phyloP scores from a whole-genome alignment of 2,329 filamentous ascomycete species.

The Colletotrichum karsti region DNA sequence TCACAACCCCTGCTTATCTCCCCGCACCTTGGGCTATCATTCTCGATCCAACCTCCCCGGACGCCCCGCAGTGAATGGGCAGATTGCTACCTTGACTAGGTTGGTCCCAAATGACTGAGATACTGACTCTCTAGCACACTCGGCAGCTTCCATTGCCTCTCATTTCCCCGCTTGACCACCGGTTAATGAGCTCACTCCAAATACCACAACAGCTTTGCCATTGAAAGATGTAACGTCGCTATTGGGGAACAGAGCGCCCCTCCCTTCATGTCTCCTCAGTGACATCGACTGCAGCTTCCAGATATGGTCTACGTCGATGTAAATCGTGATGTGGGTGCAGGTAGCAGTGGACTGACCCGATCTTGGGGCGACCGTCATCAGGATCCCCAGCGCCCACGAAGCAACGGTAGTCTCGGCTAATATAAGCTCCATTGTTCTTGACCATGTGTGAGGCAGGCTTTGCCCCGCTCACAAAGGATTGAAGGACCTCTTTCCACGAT shows the following conservation, averaged over 20 bases:
- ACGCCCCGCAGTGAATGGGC: not conserved
- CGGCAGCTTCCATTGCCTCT: not conserved
- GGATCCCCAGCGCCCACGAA: not conserved
- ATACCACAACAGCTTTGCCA: not conserved
- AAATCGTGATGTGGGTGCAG: not conserved
- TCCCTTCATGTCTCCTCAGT: not conserved
- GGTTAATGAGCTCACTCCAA: not conserved
- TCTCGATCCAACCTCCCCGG: not conserved
- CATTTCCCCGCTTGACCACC: not conserved
- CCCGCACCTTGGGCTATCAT: not conserved
- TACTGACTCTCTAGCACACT: not conserved
- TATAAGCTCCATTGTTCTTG: slow-evolving; percentile 4
- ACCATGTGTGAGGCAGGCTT: not conserved
- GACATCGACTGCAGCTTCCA: not conserved
- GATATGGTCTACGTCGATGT: not conserved
- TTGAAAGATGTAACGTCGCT: slow-evolving; percentile 22
- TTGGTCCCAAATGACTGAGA: not conserved
- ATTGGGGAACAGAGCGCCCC: not conserved
- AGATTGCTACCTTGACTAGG: slow-evolving; percentile 2
- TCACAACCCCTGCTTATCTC: slow-evolving; percentile 27
- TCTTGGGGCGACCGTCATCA: slow-evolving; percentile 5
- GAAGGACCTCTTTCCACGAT: too few relatives aligned
- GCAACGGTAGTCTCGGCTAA: not conserved
- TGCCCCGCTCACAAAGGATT: too few relatives aligned
- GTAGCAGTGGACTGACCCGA: not conserved